Base-by-base conservation (phyloP, 2,329 filamentous ascomycete species). In the Xenoacremonium recifei region DNA sequence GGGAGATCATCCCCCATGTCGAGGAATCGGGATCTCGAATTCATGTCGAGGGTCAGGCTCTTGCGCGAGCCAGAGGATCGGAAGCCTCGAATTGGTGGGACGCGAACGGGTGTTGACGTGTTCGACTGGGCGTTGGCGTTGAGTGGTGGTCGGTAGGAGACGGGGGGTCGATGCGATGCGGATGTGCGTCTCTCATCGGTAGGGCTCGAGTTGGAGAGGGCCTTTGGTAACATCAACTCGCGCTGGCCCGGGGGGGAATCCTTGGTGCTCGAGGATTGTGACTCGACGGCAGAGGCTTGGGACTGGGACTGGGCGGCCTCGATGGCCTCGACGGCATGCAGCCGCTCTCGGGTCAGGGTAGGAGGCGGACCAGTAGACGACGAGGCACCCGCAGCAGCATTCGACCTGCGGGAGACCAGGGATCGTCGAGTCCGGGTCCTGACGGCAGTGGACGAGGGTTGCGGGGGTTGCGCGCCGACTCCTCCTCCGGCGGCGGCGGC, bases 51-150 rank as follows among this genome's bases (percentile, higher is more conserved):
- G 12, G 64, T 64, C 18, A 75, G 63, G 59, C 76, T 79, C 61
- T 72, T 76, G 50, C 79, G 75, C 47, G 76, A 76, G 53, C 72
- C 74, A 27, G 77, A 79, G 19, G 77, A 79, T 45, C 77, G 72
- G 51, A 80, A 79, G 7, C 69, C 66, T 40, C 78, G 73, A 56
- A 80, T 80, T 6, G 77, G 77, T 13, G 77, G 75, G 30, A 79
- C 68, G 35, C 68, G 67, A 44, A 65, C 62, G 20, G 66, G 62
- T 11, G 58, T 55, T 33, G 63, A 56, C 34, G 63, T 58, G 21
- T 50, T 50, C 27, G 59, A 48, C 44, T 70, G 64, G 37, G 55
- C 53, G 44, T 54, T 55, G 42, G 55, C 54, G 44, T 51, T 62
- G 39, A 59, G 56, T 35, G 67, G 69, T 19, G 67, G 65, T 50